Evolutionary conservation across 192 early-diverging fungal genomes (phyloP).

Genomic region (Coemansia javaensis): DNA sequence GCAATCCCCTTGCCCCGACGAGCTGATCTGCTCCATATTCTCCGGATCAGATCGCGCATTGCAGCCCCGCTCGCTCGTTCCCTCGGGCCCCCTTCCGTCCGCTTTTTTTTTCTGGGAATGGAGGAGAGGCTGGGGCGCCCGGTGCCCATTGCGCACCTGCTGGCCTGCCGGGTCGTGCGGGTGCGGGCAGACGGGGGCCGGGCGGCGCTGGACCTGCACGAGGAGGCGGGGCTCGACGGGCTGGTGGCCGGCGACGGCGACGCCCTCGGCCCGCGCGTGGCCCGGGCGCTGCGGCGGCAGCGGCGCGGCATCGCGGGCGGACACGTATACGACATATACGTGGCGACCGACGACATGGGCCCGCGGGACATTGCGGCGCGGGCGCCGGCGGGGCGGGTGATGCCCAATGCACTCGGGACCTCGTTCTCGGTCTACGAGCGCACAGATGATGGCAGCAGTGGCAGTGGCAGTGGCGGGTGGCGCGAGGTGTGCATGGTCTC

Average conservation of each 20-base stretch:
- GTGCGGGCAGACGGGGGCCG: not conserved
- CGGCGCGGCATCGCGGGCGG: not conserved
- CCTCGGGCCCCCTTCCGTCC: too few relatives aligned
- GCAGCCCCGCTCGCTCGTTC: too few relatives aligned
- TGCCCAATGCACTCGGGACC: constrained; percentile 81
- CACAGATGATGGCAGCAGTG: constrained; percentile 39
- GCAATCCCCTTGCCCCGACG: too few relatives aligned
- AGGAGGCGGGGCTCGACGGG: constrained; percentile 2
- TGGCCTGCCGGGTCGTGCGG: constrained; percentile 24
- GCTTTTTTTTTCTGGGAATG: too few relatives aligned
- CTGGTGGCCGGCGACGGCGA: constrained; percentile 1
- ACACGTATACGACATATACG: constrained; percentile 9
- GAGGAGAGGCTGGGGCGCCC: not conserved
- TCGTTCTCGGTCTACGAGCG: constrained; percentile 72
- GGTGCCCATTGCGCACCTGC: constrained; percentile 10
- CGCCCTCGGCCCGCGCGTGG: constrained; percentile 4
- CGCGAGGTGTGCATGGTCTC: constrained; percentile 56
- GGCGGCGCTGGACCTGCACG: constrained; percentile 6
- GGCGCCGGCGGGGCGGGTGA: constrained; percentile 18
- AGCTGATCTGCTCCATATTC: too few relatives aligned
- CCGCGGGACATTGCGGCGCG: not conserved
- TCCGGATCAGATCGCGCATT: too few relatives aligned
- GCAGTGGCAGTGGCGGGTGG: too few relatives aligned
- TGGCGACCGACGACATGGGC: not conserved
- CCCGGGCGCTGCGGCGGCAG: constrained; percentile 7